Conservation (phyloP, 371 early-diverging fungal genomes). For the Mortierella sp. region DNA sequence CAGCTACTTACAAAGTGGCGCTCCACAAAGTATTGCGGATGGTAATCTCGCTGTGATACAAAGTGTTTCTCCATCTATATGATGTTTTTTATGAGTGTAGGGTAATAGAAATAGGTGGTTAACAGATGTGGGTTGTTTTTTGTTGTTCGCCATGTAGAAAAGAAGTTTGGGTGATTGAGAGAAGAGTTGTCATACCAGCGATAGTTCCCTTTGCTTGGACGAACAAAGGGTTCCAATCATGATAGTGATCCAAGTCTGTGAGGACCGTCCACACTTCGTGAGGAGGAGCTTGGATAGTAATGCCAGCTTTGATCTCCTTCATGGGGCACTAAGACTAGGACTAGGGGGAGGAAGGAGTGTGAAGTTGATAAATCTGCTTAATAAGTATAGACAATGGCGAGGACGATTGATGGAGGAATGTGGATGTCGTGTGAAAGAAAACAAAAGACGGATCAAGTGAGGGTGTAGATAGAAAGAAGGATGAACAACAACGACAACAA, state of each 20-base stretch:
- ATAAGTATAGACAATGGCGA: neutral
- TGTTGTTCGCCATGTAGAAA: neutral
- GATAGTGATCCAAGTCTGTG: slow-evolving; percentile 35
- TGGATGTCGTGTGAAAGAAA: no score
- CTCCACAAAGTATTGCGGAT: slow-evolving; percentile 36
- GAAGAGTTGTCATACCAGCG: slow-evolving; percentile 17
- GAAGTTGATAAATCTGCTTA: neutral
- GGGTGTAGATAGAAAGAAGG: neutral
- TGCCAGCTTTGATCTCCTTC: slow-evolving; percentile 46
- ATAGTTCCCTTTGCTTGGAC: slow-evolving; percentile 34
- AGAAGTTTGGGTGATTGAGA: neutral
- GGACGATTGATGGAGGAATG: neutral
- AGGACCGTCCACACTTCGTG: slow-evolving; percentile 45
- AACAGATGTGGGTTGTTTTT: neutral
- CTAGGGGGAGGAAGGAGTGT: neutral
- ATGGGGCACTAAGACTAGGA: slow-evolving; percentile 1
- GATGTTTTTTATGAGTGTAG: neutral
- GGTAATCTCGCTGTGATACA: slow-evolving; percentile 35
- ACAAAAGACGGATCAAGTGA: neutral
- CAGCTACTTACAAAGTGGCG: slow-evolving; percentile 38
- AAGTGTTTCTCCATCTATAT: slow-evolving; percentile 31
- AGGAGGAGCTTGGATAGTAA: slow-evolving; percentile 37
- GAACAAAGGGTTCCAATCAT: slow-evolving; percentile 51
- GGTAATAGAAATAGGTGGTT: no score
- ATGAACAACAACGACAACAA: neutral